These are phyloP conservation scores for Podospora pseudoanserina DNA, from an alignment of 495 filamentous ascomycete genomes.

Conservation along the genomic window DNA sequence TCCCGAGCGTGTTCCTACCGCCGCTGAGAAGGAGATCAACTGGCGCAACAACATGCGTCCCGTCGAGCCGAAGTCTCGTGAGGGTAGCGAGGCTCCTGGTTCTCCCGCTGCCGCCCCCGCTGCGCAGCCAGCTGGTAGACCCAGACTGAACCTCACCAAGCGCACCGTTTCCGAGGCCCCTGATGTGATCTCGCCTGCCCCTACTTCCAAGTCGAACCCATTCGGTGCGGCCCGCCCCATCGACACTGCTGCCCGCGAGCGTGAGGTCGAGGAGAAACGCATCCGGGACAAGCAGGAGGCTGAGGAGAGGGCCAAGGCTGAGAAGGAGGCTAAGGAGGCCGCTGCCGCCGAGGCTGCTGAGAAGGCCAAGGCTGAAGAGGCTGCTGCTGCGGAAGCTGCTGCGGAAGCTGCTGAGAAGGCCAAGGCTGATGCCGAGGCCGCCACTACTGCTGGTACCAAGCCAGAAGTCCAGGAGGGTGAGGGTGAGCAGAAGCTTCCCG, in stretches of 20 bases:
- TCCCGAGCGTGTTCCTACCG: conserved; percentile 70
- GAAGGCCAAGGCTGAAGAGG: conserved; percentile 26
- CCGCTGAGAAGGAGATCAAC: conserved; percentile 80
- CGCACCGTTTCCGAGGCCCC: conserved; percentile 75
- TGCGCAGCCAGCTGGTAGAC: conserved; percentile 58
- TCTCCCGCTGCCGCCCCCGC: conserved; percentile 53
- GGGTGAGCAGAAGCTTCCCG: conserved; percentile 34
- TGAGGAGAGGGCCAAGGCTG: conserved; percentile 80
- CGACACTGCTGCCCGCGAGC: conserved; percentile 82
- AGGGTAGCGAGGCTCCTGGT: conserved; percentile 64
- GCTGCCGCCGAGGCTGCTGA: conserved; percentile 57
- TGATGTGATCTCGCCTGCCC: conserved; percentile 46
- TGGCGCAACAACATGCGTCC: conserved; percentile 77
- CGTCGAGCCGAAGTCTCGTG: conserved; percentile 46
- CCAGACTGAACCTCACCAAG: conserved; percentile 79
- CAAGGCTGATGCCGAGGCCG: conserved; percentile 53
- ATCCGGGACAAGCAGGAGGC: conserved; percentile 80
- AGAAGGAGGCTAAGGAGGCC: conserved; percentile 65
- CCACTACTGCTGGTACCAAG: conserved; percentile 33
- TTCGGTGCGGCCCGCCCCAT: conserved; percentile 90
- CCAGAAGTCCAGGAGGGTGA: conserved; percentile 48
- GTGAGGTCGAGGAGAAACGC: conserved; percentile 84
- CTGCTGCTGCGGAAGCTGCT: conserved; percentile 41
- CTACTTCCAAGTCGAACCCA: conserved; percentile 72
- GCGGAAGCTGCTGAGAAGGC: conserved; percentile 70